Base-by-base conservation (phyloP, 2,329 filamentous ascomycete genomes). In the Stachybotrys echinatus region DNA sequence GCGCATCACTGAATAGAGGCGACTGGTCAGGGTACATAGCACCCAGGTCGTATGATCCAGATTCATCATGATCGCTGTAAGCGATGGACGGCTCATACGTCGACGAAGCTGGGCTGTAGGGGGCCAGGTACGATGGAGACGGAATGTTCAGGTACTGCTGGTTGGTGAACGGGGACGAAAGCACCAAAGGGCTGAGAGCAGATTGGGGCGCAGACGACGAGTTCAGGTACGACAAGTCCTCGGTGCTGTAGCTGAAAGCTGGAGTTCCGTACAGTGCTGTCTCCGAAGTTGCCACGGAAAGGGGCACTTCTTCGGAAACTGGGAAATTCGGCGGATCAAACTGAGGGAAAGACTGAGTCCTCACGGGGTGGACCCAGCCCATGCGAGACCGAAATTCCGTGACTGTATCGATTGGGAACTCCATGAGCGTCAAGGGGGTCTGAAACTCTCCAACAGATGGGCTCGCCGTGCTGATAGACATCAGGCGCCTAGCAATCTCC, bases 401-500 rank as follows among this genome's bases (percentile, higher is more conserved):
- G 49, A 88, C 82, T 44, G 83, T 82, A 57, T 88, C 79, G 49
- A 87, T 83, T 18, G 88, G 86, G 54, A 85, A 84, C 58, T 88
- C 83, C 83, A 90, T 88, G 42, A 91, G 74, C 5, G 75, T 72
- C 53, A 88, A 68, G 12, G 84, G 82, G 23, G 83, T 80, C 60
- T 84, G 80, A 40, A 79, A 68, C 22, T 82, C 79, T 17, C 75
- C 75, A 49, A 82, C 79, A 51, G 77, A 73, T 19, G 74, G 74
- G 53, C 79, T 75, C 5, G 79, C 77, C 20, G 83, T 71, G 58
- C 80, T 89, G 71, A 89, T 81, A 20, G 84, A 80, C 55, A 85
- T 77, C 23, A 95, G 80, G 34, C 88, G 83, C 45, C 83, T 81
- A 43, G 90, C 84, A 60, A 96, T 96, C 64, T 94, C 87, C 66